These are phyloP conservation scores for Cladophialophora immunda DNA, from an alignment of 2,329 filamentous ascomycete species.

Conservation along the genomic window DNA sequence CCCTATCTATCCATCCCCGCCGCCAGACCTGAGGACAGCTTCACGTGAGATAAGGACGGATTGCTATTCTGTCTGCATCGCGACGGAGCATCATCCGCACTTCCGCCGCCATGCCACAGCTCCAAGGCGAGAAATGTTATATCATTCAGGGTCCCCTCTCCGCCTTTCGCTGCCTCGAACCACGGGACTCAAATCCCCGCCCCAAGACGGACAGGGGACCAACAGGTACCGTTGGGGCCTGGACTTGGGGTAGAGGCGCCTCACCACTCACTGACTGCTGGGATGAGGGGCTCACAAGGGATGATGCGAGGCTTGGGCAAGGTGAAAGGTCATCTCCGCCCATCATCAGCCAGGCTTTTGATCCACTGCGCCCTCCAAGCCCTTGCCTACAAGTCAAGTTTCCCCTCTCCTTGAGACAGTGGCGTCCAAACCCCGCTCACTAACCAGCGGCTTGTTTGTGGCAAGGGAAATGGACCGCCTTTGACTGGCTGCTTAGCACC, in stretches of 20 bases:
- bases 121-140: background rate
- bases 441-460: background rate
- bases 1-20: background rate
- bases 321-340: conserved; percentile 13
- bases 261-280: background rate
- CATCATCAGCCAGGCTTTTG: background rate
- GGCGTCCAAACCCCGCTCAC: conserved; percentile 2
- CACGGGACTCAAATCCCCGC: background rate
- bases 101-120: conserved; percentile 3
- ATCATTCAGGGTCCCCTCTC: conserved; percentile 2
- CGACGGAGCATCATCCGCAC: background rate
- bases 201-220: background rate
- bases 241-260: background rate
- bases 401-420: conserved; percentile 1
- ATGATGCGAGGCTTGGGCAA: background rate
- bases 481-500: background rate
- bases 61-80: conserved; percentile 1
- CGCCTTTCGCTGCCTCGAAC: background rate
- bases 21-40: background rate
- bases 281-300: background rate
- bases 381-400: too few species aligned
- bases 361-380: background rate
- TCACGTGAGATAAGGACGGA: conserved; percentile 6
- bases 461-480: background rate
- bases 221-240: background rate